A percentile compares a stretch with the other conserved stretches of the same genome.
phyloP scores from a whole-genome alignment of 208 protist genomes.

The Trypanosoma vivax region DNA sequence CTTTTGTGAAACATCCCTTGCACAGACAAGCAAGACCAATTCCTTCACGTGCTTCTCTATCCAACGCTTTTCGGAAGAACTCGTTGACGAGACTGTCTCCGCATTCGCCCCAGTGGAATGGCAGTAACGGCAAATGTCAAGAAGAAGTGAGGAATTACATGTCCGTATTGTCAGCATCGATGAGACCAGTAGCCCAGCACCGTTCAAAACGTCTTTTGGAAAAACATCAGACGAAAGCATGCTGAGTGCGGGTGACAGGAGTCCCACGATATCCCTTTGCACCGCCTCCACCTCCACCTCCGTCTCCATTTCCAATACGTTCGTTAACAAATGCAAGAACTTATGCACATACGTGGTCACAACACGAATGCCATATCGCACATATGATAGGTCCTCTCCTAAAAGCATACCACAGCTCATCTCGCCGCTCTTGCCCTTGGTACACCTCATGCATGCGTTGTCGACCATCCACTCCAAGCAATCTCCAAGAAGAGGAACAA shows the following conservation, averaged over 20 bases:
- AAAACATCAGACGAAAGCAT: conserved; percentile 67
- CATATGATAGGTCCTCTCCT: conserved; percentile 76
- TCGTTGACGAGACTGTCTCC: not conserved
- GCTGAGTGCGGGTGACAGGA: conserved; percentile 38
- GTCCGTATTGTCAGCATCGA: conserved; percentile 62
- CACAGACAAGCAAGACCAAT: conserved; percentile 21
- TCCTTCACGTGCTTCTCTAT: conserved; percentile 5
- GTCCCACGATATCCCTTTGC: conserved; percentile 24
- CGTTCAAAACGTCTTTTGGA: conserved; percentile 88
- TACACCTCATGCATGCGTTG: conserved; percentile 22
- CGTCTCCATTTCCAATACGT: conserved; percentile 5
- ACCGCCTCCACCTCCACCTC: not conserved
- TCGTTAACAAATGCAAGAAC: conserved; percentile 38
- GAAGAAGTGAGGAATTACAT: conserved; percentile 38
- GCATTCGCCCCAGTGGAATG: not conserved
- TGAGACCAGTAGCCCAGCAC: conserved; percentile 66
- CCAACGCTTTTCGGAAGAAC: not conserved
- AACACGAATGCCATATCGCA: conserved; percentile 78
- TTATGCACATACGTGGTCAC: conserved; percentile 80
- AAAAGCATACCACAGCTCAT: conserved; percentile 28
- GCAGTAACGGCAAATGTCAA: conserved; percentile 36
- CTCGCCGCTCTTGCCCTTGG: not conserved
- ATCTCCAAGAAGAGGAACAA: conserved; percentile 69
- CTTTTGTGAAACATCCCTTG: conserved; percentile 6
- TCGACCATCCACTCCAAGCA: conserved; percentile 64